Base-by-base conservation (phyloP, 1,284 basidiomycete species). In the Tremellales sp. region DNA sequence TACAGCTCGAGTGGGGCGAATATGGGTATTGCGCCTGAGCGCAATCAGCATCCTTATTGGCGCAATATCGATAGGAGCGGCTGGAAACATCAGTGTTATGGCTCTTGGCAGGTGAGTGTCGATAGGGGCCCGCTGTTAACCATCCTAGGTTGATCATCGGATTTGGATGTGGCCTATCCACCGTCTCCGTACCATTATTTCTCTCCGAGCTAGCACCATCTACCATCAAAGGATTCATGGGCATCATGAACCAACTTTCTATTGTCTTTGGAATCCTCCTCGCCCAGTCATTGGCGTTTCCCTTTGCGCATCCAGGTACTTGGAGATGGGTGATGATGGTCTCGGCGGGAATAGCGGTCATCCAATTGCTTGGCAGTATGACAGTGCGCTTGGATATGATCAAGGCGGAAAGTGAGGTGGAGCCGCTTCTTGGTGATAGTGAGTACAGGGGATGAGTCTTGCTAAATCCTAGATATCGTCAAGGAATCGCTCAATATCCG, bases 231-330 rank as follows among this genome's bases (percentile, higher is more conserved):
- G 66, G 68, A 12, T 65, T 70, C 3, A 56, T 76, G 16, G 76
- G 76, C 0, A 74, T 76, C 25, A 51, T 71, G 25, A 76, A 75
- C 54, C 76, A 74, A 51, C 55, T 71, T 14, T 66, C 61, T 44
- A 74, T 74, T 45, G 69, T 71, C 21, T 24, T 66, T 8, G 72
- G 71, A 4, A 66, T 74, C 50, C 62, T 75, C 27, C 37, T 59
- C 4, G 73, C 69, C 0, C 75, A 75, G 49, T 60, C 65, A 2
- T 52, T 74, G 0, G 70, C 71, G 1, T 66, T 72, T 29, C 71
- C 65, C 9, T 60, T 70, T 29, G 58, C 61, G 1, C 24, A 51
- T 31, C 56, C 60, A 9, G 48, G 24, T 3, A 16, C 25, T 3
- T 76, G 75, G 75, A 51, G 71, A 29, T 60, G 43, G 18, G 71